A percentile compares a stretch with the other conserved stretches of the same genome.
These are phyloP conservation scores for Cryptococcus hybrid DNA, from an alignment of 1,284 basidiomycete species.

Conservation along the genomic window DNA sequence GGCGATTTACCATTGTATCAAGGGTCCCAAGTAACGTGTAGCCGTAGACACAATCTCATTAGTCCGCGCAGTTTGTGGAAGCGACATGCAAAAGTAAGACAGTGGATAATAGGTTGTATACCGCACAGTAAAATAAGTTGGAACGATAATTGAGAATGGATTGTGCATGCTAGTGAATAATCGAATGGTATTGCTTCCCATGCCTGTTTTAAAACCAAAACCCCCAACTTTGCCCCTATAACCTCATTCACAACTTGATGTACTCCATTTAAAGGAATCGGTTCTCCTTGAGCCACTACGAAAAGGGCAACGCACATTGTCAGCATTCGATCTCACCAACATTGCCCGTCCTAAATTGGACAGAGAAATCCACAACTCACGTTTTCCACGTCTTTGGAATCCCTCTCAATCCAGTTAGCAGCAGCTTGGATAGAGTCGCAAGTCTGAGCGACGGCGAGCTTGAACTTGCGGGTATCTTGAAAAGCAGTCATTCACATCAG, in stretches of 20 bases:
- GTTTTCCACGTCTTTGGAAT: conserved; percentile 53
- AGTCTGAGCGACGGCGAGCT: conserved; percentile 54
- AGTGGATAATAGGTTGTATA: background rate
- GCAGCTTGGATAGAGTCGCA: conserved; percentile 56
- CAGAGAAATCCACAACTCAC: conserved; percentile 21
- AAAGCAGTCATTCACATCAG: background rate
- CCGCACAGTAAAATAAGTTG: background rate
- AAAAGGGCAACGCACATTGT: conserved; percentile 8
- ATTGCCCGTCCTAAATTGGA: background rate
- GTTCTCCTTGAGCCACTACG: conserved; percentile 59
- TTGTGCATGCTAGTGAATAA: background rate
- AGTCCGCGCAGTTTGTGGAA: background rate
- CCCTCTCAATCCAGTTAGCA: conserved; percentile 56
- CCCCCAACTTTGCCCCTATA: too few species aligned
- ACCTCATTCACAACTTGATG: background rate
- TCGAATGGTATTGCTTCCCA: background rate
- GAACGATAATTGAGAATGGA: background rate
- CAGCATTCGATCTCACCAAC: background rate
- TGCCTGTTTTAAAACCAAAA: too few species aligned
- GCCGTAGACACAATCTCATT: background rate
- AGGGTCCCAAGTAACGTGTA: background rate
- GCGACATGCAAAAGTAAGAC: background rate
- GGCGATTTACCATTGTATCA: background rate
- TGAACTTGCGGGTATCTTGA: conserved; percentile 51
- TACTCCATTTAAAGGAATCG: conserved; percentile 35